Percentiles rank a stretch among this genome's conserved stretches.
phyloP scores from a whole-genome alignment of 768 basidiomycete species.

The Mycena capillaripes region DNA sequence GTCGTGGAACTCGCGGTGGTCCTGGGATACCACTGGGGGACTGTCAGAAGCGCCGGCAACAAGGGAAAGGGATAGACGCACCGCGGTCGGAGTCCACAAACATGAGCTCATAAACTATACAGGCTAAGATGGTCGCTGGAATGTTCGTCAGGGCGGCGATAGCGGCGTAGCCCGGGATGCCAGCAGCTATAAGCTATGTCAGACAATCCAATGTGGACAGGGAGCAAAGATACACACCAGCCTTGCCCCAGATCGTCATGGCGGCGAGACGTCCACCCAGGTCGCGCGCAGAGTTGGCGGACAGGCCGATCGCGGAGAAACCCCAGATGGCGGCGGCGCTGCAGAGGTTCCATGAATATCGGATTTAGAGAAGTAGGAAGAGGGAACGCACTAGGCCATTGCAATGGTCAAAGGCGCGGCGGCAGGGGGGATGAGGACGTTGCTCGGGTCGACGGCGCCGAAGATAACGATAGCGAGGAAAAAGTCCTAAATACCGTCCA shows the following conservation, averaged over 20 bases:
- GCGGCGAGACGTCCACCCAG: slow-evolving; percentile 74
- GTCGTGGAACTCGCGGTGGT: slow-evolving; percentile 32
- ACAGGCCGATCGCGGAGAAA: slow-evolving; percentile 64
- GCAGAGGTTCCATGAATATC: not conserved
- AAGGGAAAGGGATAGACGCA: slow-evolving; percentile 43
- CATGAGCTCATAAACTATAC: slow-evolving; percentile 68
- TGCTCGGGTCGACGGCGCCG: slow-evolving; percentile 70
- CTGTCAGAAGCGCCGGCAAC: not conserved
- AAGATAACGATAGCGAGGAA: slow-evolving; percentile 67
- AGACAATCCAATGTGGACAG: not conserved
- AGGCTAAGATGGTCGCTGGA: slow-evolving; percentile 71
- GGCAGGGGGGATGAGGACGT: slow-evolving; percentile 67
- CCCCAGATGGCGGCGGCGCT: slow-evolving; percentile 75
- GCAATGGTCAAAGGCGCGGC: slow-evolving; percentile 66
- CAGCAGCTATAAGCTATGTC: slow-evolving; percentile 50
- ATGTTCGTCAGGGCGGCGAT: slow-evolving; percentile 77
- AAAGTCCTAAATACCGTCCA: slow-evolving; percentile 56
- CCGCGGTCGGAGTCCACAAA: slow-evolving; percentile 72
- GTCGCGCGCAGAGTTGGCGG: slow-evolving; percentile 79
- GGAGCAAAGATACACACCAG: slow-evolving; percentile 44
- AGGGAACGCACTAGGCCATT: slow-evolving; percentile 67
- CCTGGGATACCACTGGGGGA: slow-evolving; percentile 27
- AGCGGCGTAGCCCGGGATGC: slow-evolving; percentile 64
- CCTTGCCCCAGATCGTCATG: slow-evolving; percentile 71
- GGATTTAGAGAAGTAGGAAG: too few relatives aligned